A percentile compares a stretch with the other conserved stretches of the same genome.
Conservation (phyloP, 768 basidiomycete genomes). For the Pisolithus microcarpus region DNA sequence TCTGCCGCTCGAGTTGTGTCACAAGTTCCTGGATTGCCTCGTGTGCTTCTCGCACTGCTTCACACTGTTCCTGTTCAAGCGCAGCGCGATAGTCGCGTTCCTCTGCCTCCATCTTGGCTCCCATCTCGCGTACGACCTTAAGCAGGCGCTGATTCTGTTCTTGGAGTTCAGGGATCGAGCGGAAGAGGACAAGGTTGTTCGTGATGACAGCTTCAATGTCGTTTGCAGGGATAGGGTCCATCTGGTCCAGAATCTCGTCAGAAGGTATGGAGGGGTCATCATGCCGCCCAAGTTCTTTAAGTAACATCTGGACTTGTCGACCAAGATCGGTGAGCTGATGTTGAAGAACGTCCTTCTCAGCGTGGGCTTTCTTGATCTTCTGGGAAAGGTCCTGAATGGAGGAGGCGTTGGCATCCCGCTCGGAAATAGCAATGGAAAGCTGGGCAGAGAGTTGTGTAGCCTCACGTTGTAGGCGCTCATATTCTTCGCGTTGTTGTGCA, state of each 20-base stretch:
- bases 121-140: conserved; percentile 76
- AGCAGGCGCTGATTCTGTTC: conserved; percentile 88
- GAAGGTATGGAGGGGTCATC: conserved; percentile 78
- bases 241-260: conserved; percentile 51
- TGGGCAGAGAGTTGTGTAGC: conserved; percentile 75
- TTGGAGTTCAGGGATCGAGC: conserved; percentile 72
- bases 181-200: conserved; percentile 83
- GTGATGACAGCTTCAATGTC: conserved; percentile 79
- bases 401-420: conserved; percentile 60
- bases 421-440: conserved; percentile 63
- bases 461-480: conserved; percentile 76
- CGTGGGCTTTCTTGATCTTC: conserved; percentile 49
- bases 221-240: conserved; percentile 40
- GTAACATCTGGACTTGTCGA: conserved; percentile 73
- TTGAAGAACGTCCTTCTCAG: conserved; percentile 62
- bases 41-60: conserved; percentile 82
- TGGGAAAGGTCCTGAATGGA: conserved; percentile 54
- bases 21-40: conserved; percentile 77
- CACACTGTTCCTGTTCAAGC: conserved; percentile 67
- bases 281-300: conserved; percentile 72
- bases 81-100: conserved; percentile 68
- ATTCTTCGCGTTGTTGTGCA: conserved; percentile 83
- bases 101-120: conserved; percentile 75
- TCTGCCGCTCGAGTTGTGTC: conserved; percentile 70
- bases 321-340: conserved; percentile 78